Conservation (phyloP, 1,139 yeast genomes). For the Hemisphaericaspora subhashii region DNA sequence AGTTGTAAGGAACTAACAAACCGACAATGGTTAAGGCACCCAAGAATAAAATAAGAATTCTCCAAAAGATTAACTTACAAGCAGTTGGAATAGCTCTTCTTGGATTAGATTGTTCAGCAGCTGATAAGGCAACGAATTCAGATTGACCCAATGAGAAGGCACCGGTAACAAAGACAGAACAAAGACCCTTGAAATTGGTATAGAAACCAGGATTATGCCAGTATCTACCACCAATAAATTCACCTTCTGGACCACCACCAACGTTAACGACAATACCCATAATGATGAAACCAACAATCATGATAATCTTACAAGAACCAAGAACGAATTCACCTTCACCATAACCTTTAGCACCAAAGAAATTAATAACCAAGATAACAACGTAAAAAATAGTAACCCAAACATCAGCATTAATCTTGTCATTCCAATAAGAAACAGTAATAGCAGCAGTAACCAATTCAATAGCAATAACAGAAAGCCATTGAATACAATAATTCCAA, state of each 20-base stretch:
- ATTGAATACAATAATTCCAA: slow-evolving; percentile 45
- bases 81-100: slow-evolving; percentile 42
- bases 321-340: slow-evolving; percentile 46
- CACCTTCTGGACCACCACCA: slow-evolving; percentile 38
- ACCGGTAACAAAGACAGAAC: slow-evolving; percentile 40
- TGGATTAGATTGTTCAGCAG: slow-evolving; percentile 45
- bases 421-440: slow-evolving; percentile 37
- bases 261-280: slow-evolving; percentile 40
- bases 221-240: slow-evolving; percentile 47
- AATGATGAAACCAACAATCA: slow-evolving; percentile 40
- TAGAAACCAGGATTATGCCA: slow-evolving; percentile 46
- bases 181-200: slow-evolving; percentile 41
- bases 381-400: slow-evolving; percentile 40
- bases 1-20: slow-evolving; percentile 41
- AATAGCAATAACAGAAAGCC: slow-evolving; percentile 42
- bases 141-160: slow-evolving; percentile 41
- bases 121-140: slow-evolving; percentile 42
- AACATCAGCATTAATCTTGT: slow-evolving; percentile 34
- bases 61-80: slow-evolving; percentile 41
- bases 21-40: slow-evolving; percentile 44
- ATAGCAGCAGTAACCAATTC: slow-evolving; percentile 44
- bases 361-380: slow-evolving; percentile 35
- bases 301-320: slow-evolving; percentile 36
- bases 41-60: slow-evolving; percentile 39
- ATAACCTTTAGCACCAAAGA: slow-evolving; percentile 43